Evolutionary conservation across 805 yeast genomes (phyloP), one percentile per base, ranked within the genome.

Genomic region (Metschnikowia cubensis): DNA sequence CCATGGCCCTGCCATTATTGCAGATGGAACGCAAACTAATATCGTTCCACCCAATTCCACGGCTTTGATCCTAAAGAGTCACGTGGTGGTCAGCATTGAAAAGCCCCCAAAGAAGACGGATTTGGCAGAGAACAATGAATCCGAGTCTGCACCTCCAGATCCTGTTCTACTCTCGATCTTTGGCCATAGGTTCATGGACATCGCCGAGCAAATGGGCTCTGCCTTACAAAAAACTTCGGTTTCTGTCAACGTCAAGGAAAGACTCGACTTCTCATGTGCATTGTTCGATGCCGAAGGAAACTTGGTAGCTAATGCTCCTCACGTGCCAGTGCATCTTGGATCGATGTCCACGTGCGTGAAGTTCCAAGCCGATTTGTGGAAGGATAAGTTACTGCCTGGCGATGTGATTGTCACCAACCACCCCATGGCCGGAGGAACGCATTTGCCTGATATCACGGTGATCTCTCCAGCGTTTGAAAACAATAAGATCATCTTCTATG

Each of bases 381-480:
- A 66, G 20, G 76, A 74, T 5, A 70, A 70, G 48, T 59, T 69
- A 49, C 52, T 64, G 50, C 66, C 67, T 11, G 77, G 77, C 6
- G 78, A 74, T 58, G 78, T 74, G 5, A 54, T 74, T 20, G 75
- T 73, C 5, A 60, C 74, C 6, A 74, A 74, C 53, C 76, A 73
- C 54, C 77, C 77, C 2, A 58, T 50, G 47, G 76, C 77, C 6
- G 73, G 78, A 39, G 74, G 79, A 20, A 59, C 74, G 36, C 73
- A 75, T 65, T 61, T 75, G 57, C 69, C 76, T 6, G 73, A 71
- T 69, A 89, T 91, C 55, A 91, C 97, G 0, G 95, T 91, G 11
- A 84, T 92, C 41, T 87, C 97, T 0, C 98, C 98, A 0, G 90
- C 91, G 1, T 86, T 89, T 62, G 74, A 74, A 29, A 52, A 58